phyloP scores from a whole-genome alignment of 345 rosid species.

The Sonneratia alba region DNA sequence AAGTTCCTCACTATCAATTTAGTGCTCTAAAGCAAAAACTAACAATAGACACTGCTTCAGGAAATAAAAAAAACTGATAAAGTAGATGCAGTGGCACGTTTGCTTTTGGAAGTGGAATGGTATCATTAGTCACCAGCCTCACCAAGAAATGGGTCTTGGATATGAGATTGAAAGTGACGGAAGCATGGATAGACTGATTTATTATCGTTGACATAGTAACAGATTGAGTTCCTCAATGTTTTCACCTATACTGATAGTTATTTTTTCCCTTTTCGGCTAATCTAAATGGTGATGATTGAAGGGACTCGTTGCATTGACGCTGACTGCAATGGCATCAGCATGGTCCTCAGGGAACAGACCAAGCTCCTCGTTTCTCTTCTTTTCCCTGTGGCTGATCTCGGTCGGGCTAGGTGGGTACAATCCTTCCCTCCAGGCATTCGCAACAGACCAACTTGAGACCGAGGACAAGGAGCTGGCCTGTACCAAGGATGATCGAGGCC shows the following conservation, averaged over 20 bases:
- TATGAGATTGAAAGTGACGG: too few species aligned
- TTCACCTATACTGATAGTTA: too few species aligned
- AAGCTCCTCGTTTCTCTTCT: slow-evolving; percentile 50
- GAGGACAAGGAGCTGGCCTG: slow-evolving; percentile 40
- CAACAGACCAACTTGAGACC: slow-evolving; percentile 65
- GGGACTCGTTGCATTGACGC: slow-evolving; percentile 82
- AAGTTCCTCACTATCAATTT: background rate
- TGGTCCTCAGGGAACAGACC: slow-evolving; percentile 30
- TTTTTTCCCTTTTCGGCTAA: too few species aligned
- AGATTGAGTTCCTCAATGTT: too few species aligned
- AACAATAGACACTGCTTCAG: background rate
- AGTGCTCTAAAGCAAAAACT: background rate
- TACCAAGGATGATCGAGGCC: slow-evolving; percentile 25
- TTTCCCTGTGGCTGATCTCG: slow-evolving; percentile 67
- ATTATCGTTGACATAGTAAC: too few species aligned
- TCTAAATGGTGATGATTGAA: slow-evolving; percentile 12
- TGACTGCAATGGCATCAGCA: slow-evolving; percentile 51
- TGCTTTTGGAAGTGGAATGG: too few species aligned
- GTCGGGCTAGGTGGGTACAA: slow-evolving; percentile 76
- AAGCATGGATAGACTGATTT: background rate
- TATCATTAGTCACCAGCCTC: background rate
- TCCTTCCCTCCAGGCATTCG: slow-evolving; percentile 92
- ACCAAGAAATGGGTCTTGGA: background rate
- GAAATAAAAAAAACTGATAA: background rate
- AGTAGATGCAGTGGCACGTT: background rate